Base-by-base conservation (phyloP, 2,329 filamentous ascomycete species). In the Penicillium sp. region DNA sequence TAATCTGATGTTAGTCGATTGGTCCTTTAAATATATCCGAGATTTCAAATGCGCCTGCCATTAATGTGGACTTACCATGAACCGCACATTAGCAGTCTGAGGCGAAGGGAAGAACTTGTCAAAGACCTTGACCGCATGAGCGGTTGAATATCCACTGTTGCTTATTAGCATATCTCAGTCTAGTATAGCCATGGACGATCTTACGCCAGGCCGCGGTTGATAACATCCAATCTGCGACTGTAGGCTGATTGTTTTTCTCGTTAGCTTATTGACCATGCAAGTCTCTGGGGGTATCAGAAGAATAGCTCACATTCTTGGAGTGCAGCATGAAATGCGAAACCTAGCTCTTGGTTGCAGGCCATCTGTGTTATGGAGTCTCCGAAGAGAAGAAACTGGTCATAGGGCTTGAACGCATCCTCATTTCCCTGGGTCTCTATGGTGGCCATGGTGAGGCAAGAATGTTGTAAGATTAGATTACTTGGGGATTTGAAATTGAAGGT, bases 301-400 rank as follows among this genome's bases (percentile, higher is more conserved):
- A 40, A 10, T 40, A 13, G 78, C 82, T 71, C 65, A 91, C 89
- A 82, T 64, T 84, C 76, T 70, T 92, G 86, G 3, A 96, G 78
- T 16, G 84, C 86, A 23, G 88, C 84, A 57, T 87, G 85, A 66
- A 95, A 90, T 0, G 83, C 90, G 73, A 92, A 93, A 16, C 88
- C 90, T 55, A 84, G 77, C 11, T 82, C 75, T 48, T 86, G 79
- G 36, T 82, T 79, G 61, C 83, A 83, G 2, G 86, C 83, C 41
- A 82, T 79, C 69, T 97, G 87, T 48, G 93, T 87, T 60, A 97
- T 87, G 33, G 91, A 96, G 76, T 97, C 94, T 53, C 93, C 93
- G 60, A 97, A 89, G 25, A 97, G 84, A 60, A 97, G 80, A 65
- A 92, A 80, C 69, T 92, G 90, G 48, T 88, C 86, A 67, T 89